A percentile compares a stretch with the other conserved stretches of the same genome.
Evolutionary conservation across 306 rosid species (phyloP).

Genomic region (Cicer judaicum): DNA sequence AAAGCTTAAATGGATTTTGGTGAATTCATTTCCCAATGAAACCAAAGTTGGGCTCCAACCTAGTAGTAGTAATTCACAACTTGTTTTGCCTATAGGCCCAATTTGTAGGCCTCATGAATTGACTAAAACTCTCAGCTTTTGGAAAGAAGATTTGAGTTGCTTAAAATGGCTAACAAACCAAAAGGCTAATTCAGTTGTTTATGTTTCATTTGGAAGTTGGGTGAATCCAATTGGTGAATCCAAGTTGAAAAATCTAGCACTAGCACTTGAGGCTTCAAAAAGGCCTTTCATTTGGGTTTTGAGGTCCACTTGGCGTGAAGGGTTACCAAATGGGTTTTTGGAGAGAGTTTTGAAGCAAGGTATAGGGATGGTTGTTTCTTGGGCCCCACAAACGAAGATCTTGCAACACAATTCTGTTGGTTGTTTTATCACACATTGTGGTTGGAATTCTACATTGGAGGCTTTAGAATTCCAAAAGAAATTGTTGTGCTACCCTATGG

Average conservation of each 20-base stretch:
- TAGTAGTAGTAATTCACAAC: not conserved
- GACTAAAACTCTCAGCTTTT: slow-evolving; percentile 56
- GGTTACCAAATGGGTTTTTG: slow-evolving; percentile 61
- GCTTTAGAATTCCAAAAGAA: slow-evolving; percentile 69
- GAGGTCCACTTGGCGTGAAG: slow-evolving; percentile 60
- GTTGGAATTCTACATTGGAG: slow-evolving; percentile 93
- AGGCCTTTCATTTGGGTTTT: slow-evolving; percentile 85
- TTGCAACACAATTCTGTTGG: slow-evolving; percentile 64
- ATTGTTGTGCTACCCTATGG: slow-evolving; percentile 74
- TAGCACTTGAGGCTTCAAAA: slow-evolving; percentile 61
- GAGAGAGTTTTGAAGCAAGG: slow-evolving; percentile 56
- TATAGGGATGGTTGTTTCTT: slow-evolving; percentile 69
- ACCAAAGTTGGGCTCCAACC: slow-evolving; percentile 11
- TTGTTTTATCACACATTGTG: slow-evolving; percentile 87
- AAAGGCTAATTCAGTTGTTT: slow-evolving; percentile 54
- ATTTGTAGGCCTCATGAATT: slow-evolving; percentile 15
- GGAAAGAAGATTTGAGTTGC: slow-evolving; percentile 80
- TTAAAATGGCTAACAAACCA: slow-evolving; percentile 68
- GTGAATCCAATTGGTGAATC: slow-evolving; percentile 76
- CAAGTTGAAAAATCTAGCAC: slow-evolving; percentile 60
- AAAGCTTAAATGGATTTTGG: slow-evolving; percentile 63
- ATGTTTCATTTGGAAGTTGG: slow-evolving; percentile 93
- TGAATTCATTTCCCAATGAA: slow-evolving; percentile 71
- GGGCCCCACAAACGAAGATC: slow-evolving; percentile 86
- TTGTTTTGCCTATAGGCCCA: slow-evolving; percentile 58